phyloP scores from a whole-genome alignment of 2,329 filamentous ascomycete species.

The Pseudopyricularia cyperi region DNA sequence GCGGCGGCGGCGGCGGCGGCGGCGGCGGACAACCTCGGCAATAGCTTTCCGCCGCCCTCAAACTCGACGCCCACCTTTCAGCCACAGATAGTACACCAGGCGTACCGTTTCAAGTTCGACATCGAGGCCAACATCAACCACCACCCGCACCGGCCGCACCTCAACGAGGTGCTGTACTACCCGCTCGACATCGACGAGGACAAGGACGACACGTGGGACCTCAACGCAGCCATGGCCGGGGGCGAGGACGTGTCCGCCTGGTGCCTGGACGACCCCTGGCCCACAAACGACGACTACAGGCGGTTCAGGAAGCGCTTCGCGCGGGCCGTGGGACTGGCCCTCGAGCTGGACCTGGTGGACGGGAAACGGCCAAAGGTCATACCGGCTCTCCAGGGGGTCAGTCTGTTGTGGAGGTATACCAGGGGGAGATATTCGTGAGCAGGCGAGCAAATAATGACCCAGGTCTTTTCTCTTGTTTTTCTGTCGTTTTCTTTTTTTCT shows the following conservation, averaged over 20 bases:
- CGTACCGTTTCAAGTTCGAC: conserved; percentile 33
- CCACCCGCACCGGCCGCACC: conserved; percentile 26
- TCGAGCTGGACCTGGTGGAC: conserved; percentile 11
- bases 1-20: too few relatives aligned
- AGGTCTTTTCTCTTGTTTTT: too few relatives aligned
- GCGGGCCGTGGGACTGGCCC: conserved; percentile 14
- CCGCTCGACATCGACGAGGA: conserved; percentile 17
- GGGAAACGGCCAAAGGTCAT: conserved; percentile 6
- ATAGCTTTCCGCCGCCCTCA: conserved; percentile 2
- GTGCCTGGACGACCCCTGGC: conserved; percentile 19
- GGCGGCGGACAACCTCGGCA: not conserved
- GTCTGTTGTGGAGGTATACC: conserved; percentile 9
- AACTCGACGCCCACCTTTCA: conserved; percentile 9
- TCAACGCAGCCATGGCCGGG: conserved; percentile 1
- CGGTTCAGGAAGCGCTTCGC: conserved; percentile 21
- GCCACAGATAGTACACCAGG: conserved; percentile 28
- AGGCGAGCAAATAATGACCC: not conserved
- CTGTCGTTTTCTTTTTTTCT: too few relatives aligned
- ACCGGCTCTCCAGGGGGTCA: conserved; percentile 8
- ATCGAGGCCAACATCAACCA: conserved; percentile 31
- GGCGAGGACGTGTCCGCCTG: conserved; percentile 14
- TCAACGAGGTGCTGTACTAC: conserved; percentile 25
- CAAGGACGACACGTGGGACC: conserved; percentile 12
- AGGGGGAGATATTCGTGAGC: not conserved
- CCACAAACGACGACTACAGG: conserved; percentile 26